Evolutionary conservation across 805 yeast species (phyloP).

Genomic region (Sugiyamaella valdiviana): DNA sequence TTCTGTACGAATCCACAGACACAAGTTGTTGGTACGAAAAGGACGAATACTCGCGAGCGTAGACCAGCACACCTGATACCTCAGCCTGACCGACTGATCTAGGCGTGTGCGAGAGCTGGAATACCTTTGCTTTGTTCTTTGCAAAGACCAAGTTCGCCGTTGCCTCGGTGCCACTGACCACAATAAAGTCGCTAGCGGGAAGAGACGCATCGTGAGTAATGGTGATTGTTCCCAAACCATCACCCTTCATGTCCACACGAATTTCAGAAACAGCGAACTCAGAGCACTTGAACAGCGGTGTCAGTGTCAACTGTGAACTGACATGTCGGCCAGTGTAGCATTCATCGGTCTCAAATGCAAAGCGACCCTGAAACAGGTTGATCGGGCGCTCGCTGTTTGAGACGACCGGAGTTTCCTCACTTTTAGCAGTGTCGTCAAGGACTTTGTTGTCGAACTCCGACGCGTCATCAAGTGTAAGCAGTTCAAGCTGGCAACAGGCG

Average conservation of each 20-base stretch:
- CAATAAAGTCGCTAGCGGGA: background rate
- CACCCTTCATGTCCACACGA: slow-evolving; percentile 9
- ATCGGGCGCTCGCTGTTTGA: background rate
- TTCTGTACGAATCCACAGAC: background rate
- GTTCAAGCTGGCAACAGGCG: background rate
- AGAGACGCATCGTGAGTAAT: slow-evolving; percentile 12
- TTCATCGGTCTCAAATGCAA: slow-evolving; percentile 16
- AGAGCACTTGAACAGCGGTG: slow-evolving; percentile 7
- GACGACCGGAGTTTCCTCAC: background rate
- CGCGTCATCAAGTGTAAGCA: background rate
- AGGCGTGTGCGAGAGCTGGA: slow-evolving; percentile 25
- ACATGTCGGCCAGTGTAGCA: slow-evolving; percentile 17
- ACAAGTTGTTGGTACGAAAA: slow-evolving; percentile 3
- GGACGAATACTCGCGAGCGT: background rate
- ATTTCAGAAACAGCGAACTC: slow-evolving; percentile 3
- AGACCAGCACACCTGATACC: slow-evolving; percentile 7
- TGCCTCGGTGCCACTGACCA: slow-evolving; percentile 1
- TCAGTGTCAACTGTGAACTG: slow-evolving; percentile 18
- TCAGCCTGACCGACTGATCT: slow-evolving; percentile 25
- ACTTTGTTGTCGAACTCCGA: background rate
- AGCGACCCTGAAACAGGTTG: slow-evolving; percentile 14
- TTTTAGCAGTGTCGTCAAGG: background rate
- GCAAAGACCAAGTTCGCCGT: slow-evolving; percentile 22
- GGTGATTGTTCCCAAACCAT: slow-evolving; percentile 4
- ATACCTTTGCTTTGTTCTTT: slow-evolving; percentile 18